Evolutionary conservation across 495 filamentous ascomycete species (phyloP), one percentile per base, ranked within the genome.

Genomic region (Schizothecium vesticola): DNA sequence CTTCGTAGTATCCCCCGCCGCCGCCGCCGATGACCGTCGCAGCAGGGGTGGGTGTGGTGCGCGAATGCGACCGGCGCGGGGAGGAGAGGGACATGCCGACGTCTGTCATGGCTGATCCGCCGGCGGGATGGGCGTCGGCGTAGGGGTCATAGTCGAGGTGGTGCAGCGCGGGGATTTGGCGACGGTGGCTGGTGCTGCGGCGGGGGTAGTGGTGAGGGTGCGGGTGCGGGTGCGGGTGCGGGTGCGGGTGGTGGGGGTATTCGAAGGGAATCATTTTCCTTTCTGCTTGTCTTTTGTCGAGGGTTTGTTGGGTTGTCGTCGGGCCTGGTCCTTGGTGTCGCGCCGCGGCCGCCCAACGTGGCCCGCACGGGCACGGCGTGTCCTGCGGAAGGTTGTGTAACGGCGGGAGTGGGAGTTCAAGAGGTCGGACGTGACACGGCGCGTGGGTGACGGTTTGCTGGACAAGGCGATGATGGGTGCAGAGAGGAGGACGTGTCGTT

Each of bases 401-500:
- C 43, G 5, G 6, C 43, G 43, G 43, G 16, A 51, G 43, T 19
- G 6, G 19, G 43, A 12, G 16, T 19, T 51, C 19, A 2, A 51
- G 19, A 51, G 43, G 43, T 6, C 12, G 13, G 36, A 19, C 13
- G 36, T 43, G 36, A 19, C 19, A 31, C 60, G 28, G 60, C 13
- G 21, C 60, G 60, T 19, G 26, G n/a, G 26, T 26, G 31, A 33
- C 0, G 31, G 12, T 16, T 28, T 3, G 9, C 24, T 19, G 9
- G 24, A 16, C 6, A 61, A 7, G 36, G 65, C 31, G 56, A 33
- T 19, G 56, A 60, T 23, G 31, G 59, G 10, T 6, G 56, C 19
- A 31, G 43, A 65, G 7, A 0, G 26, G 28, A 66, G 26, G 28
- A 66, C 19, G 43, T 64, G 66, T 59, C 60, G 66, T 68, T 29